A percentile compares a stretch with the other conserved stretches of the same genome.
These are phyloP conservation scores for Paracamarosporium sp. DNA, from an alignment of 2,329 filamentous ascomycete species.

Conservation along the genomic window DNA sequence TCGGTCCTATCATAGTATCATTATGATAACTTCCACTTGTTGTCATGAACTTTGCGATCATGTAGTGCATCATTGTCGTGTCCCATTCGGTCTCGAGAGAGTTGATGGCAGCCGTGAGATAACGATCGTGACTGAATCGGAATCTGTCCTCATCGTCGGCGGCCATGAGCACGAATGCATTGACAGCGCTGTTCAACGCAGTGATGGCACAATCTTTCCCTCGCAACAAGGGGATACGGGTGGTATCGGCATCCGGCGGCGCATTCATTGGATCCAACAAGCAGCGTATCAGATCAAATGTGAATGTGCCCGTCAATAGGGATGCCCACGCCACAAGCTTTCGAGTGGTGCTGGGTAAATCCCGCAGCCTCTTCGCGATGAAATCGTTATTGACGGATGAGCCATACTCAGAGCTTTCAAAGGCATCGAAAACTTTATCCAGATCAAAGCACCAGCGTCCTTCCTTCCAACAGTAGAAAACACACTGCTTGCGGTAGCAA, in stretches of 20 bases:
- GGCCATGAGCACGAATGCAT: constrained; percentile 80
- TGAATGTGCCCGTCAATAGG: constrained; percentile 81
- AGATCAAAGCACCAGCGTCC: constrained; percentile 82
- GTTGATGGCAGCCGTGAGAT: constrained; percentile 73
- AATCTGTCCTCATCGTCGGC: constrained; percentile 87
- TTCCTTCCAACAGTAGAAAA: constrained; percentile 88
- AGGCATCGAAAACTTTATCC: constrained; percentile 84
- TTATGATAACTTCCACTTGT: constrained; percentile 69
- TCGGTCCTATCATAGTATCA: constrained; percentile 57
- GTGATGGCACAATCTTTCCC: constrained; percentile 74
- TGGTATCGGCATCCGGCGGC: constrained; percentile 36
- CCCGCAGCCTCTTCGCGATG: constrained; percentile 76
- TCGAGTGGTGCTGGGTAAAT: constrained; percentile 75
- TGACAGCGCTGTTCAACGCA: constrained; percentile 82
- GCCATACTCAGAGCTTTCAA: constrained; percentile 78
- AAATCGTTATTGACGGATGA: constrained; percentile 84
- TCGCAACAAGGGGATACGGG: constrained; percentile 56
- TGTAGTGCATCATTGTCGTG: constrained; percentile 76
- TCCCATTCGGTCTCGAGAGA: constrained; percentile 66
- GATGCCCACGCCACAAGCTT: constrained; percentile 87
- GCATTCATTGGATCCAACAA: constrained; percentile 75
- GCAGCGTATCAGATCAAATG: constrained; percentile 79
- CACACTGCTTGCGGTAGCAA: constrained; percentile 83
- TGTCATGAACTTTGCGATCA: constrained; percentile 81
- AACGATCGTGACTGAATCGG: constrained; percentile 85